phyloP scores from a whole-genome alignment of 768 basidiomycete genomes.

The Tylopilus plumbeoviolaceoides region DNA sequence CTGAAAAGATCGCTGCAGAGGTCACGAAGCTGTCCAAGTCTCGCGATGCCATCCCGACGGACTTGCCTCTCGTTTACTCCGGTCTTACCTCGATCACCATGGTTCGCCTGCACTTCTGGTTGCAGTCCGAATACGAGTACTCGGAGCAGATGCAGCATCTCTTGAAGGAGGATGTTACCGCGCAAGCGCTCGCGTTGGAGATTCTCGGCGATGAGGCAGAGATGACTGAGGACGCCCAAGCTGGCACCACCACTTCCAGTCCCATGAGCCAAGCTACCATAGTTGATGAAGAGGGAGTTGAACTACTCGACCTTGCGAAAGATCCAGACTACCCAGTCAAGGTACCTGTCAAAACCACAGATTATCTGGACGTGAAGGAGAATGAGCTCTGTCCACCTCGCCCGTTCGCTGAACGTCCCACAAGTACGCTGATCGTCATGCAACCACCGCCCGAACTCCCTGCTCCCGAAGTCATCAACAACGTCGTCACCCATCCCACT shows the following conservation, averaged over 20 bases:
- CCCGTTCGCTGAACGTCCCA: conserved; percentile 4
- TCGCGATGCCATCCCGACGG: conserved; percentile 22
- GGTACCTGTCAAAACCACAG: not conserved
- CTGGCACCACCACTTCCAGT: conserved; percentile 5
- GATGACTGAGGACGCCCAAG: conserved; percentile 7
- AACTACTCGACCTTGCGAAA: not conserved
- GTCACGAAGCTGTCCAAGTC: conserved; percentile 27
- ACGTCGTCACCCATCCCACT: conserved; percentile 19
- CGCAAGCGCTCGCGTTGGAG: conserved; percentile 27
- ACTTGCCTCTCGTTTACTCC: conserved; percentile 30
- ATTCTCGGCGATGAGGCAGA: conserved; percentile 24
- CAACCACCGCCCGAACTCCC: conserved; percentile 19
- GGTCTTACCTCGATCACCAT: conserved; percentile 31
- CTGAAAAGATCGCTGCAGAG: conserved; percentile 33
- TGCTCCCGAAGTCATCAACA: conserved; percentile 14
- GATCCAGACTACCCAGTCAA: conserved; percentile 4
- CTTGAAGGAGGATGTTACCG: conserved; percentile 29
- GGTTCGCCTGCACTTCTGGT: conserved; percentile 30
- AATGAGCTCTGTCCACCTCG: not conserved
- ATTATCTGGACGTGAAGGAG: conserved; percentile 3
- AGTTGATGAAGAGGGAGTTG: conserved; percentile 17
- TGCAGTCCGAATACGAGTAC: conserved; percentile 33
- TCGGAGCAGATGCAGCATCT: conserved; percentile 24
- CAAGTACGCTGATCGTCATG: conserved; percentile 21
- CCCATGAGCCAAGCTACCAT: conserved; percentile 17